Evolutionary conservation across 2,329 filamentous ascomycete genomes (phyloP).

Genomic region (Fusarium sambucinum): DNA sequence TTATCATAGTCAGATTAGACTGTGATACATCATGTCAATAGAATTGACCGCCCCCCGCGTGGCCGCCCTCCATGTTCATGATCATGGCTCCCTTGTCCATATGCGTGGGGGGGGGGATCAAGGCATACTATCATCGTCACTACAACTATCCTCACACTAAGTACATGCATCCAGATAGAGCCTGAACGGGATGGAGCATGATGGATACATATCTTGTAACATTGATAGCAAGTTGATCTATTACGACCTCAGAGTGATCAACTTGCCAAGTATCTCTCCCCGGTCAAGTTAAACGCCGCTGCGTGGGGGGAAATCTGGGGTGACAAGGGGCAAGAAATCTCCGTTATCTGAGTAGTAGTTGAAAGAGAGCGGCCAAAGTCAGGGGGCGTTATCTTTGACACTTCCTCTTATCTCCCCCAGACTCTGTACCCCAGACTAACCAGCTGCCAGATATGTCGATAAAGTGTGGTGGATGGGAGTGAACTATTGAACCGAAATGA

Average conservation of each 20-base stretch:
- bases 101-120: conserved; percentile 28
- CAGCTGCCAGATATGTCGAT: not conserved
- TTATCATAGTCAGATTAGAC: conserved; percentile 24
- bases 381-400: conserved; percentile 36
- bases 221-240: not conserved
- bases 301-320: conserved; percentile 36
- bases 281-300: conserved; percentile 17
- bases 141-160: not conserved
- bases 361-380: conserved; percentile 12
- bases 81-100: conserved; percentile 23
- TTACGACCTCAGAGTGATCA: not conserved
- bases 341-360: conserved; percentile 31
- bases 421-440: not conserved
- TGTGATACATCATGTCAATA: conserved; percentile 19
- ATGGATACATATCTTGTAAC: not conserved
- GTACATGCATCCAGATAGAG: not conserved
- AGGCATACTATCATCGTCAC: not conserved
- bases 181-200: not conserved
- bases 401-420: conserved; percentile 23
- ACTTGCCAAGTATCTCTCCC: conserved; percentile 5
- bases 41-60: conserved; percentile 27
- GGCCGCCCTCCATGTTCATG: conserved; percentile 6
- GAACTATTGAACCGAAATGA: not conserved
- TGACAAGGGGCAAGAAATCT: conserved; percentile 25
- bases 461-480: not conserved